A percentile compares a stretch with the other conserved stretches of the same genome.
These are phyloP conservation scores for Bruguiera gymnorhiza DNA, from an alignment of 345 rosid genomes.

Conservation along the genomic window DNA sequence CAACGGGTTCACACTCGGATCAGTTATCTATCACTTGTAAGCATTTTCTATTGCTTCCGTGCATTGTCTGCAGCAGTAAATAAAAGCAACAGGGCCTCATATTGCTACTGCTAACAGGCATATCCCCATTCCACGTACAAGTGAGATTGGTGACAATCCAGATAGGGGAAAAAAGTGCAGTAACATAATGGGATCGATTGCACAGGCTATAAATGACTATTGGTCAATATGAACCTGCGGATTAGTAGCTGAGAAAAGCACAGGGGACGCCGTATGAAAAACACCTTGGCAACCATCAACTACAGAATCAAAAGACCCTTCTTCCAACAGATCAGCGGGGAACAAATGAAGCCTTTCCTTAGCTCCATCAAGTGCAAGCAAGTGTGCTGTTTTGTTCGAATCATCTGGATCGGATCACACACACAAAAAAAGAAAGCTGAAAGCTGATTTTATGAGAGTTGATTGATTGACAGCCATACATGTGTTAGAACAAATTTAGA, in stretches of 20 bases:
- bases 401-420: conserved; percentile 5
- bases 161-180: no score
- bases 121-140: no score
- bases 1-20: no score
- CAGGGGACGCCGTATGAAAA: conserved; percentile 11
- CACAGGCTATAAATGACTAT: neutral
- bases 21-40: no score
- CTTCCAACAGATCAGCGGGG: conserved; percentile 10
- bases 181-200: neutral
- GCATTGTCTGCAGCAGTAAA: no score
- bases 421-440: no score
- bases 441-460: no score
- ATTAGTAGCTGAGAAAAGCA: neutral
- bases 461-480: no score
- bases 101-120: no score
- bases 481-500: neutral
- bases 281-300: conserved; percentile 14
- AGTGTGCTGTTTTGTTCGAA: conserved; percentile 6
- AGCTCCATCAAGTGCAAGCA: conserved; percentile 14
- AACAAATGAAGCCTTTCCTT: conserved; percentile 12
- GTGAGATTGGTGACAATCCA: no score
- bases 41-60: no score
- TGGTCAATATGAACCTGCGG: neutral
- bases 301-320: conserved; percentile 10
- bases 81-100: no score